A percentile compares a stretch with the other conserved stretches of the same genome.
These are phyloP conservation scores for Fusarium continuum DNA, from an alignment of 2,329 filamentous ascomycete genomes.

Conservation along the genomic window DNA sequence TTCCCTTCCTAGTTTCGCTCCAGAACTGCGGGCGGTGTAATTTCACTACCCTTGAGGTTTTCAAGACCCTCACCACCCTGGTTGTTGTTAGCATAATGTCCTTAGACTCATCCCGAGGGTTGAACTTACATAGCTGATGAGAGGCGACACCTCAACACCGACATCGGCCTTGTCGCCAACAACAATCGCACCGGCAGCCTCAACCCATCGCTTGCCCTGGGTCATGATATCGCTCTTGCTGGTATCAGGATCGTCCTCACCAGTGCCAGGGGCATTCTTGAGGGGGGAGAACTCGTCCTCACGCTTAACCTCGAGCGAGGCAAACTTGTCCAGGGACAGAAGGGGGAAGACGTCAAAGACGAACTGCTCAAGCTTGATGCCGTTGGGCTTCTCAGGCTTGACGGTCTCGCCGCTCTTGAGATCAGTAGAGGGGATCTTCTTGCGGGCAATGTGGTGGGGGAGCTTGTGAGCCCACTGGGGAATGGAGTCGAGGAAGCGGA, in stretches of 20 bases:
- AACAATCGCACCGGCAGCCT: conserved; percentile 80
- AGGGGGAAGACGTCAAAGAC: conserved; percentile 98
- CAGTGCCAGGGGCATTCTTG: conserved; percentile 87
- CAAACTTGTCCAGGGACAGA: conserved; percentile 86
- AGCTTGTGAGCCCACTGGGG: conserved; percentile 86
- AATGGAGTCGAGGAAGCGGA: conserved; percentile 89
- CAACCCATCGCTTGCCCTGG: conserved; percentile 87
- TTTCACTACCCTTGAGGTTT: conserved; percentile 60
- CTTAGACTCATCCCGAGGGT: background rate
- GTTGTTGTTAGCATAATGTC: conserved; percentile 12
- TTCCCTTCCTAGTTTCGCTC: conserved; percentile 52
- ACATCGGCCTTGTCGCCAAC: conserved; percentile 69
- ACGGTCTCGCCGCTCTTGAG: conserved; percentile 78
- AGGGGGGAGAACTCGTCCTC: conserved; percentile 98
- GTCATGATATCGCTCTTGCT: conserved; percentile 89
- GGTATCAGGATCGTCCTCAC: conserved; percentile 93
- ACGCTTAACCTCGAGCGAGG: conserved; percentile 92
- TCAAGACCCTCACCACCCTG: conserved; percentile 72
- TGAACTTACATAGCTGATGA: conserved; percentile 91
- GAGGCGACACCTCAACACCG: conserved; percentile 89
- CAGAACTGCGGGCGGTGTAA: conserved; percentile 63
- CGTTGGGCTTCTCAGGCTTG: conserved; percentile 95
- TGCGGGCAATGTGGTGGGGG: conserved; percentile 94
- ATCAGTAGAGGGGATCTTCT: conserved; percentile 95
- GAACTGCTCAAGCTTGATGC: conserved; percentile 99